Percentiles rank a stretch among this genome's conserved stretches.
phyloP scores from a whole-genome alignment of 768 basidiomycete genomes.

The Lentinula edodes region DNA sequence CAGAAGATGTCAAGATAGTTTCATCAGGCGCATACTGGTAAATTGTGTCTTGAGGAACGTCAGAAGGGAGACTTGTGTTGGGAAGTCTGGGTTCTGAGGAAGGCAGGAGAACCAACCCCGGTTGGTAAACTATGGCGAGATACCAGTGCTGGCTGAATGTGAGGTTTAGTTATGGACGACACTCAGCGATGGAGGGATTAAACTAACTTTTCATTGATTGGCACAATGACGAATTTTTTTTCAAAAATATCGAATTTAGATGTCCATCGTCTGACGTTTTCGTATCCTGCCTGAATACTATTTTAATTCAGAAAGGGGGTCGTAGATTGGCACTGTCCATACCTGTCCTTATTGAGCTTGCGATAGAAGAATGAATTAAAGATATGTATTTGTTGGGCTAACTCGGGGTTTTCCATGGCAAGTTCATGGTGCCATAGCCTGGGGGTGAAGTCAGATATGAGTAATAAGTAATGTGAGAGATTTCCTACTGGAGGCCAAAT shows the following conservation, averaged over 20 bases:
- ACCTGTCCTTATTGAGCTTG: conserved; percentile 76
- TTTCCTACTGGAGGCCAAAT: conserved; percentile 83
- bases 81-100: conserved; percentile 15
- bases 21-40: background rate
- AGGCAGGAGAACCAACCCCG: conserved; percentile 54
- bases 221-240: conserved; percentile 91
- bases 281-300: conserved; percentile 62
- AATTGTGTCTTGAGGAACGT: background rate
- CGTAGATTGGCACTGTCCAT: conserved; percentile 12
- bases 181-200: background rate
- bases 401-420: conserved; percentile 45
- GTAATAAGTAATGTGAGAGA: background rate
- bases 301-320: background rate
- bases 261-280: conserved; percentile 92
- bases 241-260: conserved; percentile 80
- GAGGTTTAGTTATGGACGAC: background rate
- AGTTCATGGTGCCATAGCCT: conserved; percentile 71
- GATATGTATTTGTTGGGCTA: conserved; percentile 75
- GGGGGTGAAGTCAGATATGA: conserved; percentile 4
- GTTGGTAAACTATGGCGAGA: conserved; percentile 87
- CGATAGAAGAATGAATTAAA: conserved; percentile 99
- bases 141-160: conserved; percentile 87
- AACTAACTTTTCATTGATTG: conserved; percentile 92
- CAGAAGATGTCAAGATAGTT: background rate
- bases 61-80: background rate